phyloP scores from a whole-genome alignment of 805 yeast genomes.

The Metschnikowia colocasiae region DNA sequence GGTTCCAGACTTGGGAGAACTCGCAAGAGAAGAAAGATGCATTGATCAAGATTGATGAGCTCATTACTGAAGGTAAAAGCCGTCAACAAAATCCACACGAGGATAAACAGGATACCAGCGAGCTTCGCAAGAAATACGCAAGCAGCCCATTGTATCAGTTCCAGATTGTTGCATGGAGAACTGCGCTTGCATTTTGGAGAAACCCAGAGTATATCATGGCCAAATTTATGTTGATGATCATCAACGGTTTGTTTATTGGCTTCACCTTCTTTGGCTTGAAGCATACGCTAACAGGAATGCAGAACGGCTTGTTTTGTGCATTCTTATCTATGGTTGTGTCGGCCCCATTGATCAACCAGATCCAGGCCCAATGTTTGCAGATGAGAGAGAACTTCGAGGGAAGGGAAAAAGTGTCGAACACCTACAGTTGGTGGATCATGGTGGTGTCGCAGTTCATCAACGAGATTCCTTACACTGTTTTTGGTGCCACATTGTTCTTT shows the following conservation, averaged over 20 bases:
- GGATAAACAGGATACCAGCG: not conserved
- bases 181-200: slow-evolving; percentile 16
- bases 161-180: slow-evolving; percentile 10
- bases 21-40: slow-evolving; percentile 10
- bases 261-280: slow-evolving; percentile 32
- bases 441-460: slow-evolving; percentile 49
- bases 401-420: slow-evolving; percentile 66
- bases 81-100: slow-evolving; percentile 6
- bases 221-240: slow-evolving; percentile 30
- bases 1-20: slow-evolving; percentile 16
- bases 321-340: slow-evolving; percentile 56
- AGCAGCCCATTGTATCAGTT: slow-evolving; percentile 8
- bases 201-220: slow-evolving; percentile 18
- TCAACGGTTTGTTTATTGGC: slow-evolving; percentile 35
- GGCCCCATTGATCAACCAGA: slow-evolving; percentile 60
- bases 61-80: slow-evolving; percentile 6
- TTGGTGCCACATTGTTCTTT: slow-evolving; percentile 29
- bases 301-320: slow-evolving; percentile 41
- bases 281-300: slow-evolving; percentile 26
- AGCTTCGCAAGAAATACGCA: slow-evolving; percentile 13
- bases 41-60: slow-evolving; percentile 11
- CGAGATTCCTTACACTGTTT: slow-evolving; percentile 56
- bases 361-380: slow-evolving; percentile 54
- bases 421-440: slow-evolving; percentile 67
- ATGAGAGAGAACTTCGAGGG: slow-evolving; percentile 65